phyloP scores from a whole-genome alignment of 805 yeast species.

The Geotrichum ghanense region DNA sequence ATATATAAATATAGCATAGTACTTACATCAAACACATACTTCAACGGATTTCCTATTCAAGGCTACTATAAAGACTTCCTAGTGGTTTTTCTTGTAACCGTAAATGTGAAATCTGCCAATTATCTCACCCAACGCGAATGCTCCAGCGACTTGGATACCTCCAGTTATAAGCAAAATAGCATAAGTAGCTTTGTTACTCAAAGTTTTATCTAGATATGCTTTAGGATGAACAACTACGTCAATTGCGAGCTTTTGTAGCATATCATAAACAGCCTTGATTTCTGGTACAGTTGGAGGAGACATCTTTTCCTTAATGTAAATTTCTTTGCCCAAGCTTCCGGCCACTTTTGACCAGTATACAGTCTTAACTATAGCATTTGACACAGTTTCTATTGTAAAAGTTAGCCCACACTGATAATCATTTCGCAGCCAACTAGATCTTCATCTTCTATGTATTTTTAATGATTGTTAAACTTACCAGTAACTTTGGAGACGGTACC shows the following conservation, averaged over 20 bases:
- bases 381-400: conserved; percentile 7
- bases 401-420: no score
- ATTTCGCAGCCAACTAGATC: no score
- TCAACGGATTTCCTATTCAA: no score
- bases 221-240: conserved; percentile 47
- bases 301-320: conserved; percentile 84
- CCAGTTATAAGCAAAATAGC: conserved; percentile 58
- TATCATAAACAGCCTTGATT: conserved; percentile 62
- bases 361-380: conserved; percentile 38
- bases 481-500: conserved; percentile 25
- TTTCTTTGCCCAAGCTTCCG: conserved; percentile 57
- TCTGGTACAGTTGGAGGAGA: conserved; percentile 80
- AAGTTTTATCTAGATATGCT: conserved; percentile 36
- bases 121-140: conserved; percentile 90
- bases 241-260: conserved; percentile 32
- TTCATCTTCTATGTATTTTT: not conserved
- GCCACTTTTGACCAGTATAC: conserved; percentile 69
- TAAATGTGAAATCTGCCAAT: conserved; percentile 90
- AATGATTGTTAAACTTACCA: conserved; percentile 21
- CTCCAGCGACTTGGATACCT: conserved; percentile 76
- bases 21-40: no score
- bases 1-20: no score
- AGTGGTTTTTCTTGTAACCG: conserved; percentile 51
- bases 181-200: conserved; percentile 42
- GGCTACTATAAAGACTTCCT: no score